phyloP scores from a whole-genome alignment of 1,284 basidiomycete species.

The Termitomyces sp. region DNA sequence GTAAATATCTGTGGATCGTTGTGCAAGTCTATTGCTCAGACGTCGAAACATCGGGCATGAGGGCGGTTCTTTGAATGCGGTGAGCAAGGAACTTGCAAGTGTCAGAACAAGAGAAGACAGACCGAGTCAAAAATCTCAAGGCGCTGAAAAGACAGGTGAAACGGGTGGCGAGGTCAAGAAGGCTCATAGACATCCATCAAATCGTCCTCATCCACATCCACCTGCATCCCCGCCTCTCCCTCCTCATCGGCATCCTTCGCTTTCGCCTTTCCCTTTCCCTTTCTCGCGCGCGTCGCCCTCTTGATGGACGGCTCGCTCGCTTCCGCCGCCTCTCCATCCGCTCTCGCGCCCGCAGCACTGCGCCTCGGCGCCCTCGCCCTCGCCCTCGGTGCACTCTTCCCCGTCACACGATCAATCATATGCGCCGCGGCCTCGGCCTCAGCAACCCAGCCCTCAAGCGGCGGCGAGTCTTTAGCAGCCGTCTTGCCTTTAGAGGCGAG shows the following conservation, averaged over 20 bases:
- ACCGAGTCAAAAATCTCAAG: too few relatives aligned
- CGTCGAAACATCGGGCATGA: too few relatives aligned
- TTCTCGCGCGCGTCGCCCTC: not conserved
- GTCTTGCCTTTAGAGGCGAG: slow-evolving; percentile 5
- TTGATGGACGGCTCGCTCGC: not conserved
- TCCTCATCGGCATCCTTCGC: not conserved
- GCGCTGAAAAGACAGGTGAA: too few relatives aligned
- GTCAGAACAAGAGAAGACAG: too few relatives aligned
- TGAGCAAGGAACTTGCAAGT: too few relatives aligned
- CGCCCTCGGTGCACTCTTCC: slow-evolving; percentile 23
- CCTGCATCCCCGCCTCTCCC: not conserved
- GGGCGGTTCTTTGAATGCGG: too few relatives aligned
- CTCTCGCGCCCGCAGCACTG: not conserved
- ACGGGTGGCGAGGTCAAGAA: too few relatives aligned
- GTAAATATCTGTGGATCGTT: too few relatives aligned
- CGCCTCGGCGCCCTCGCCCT: slow-evolving; percentile 19
- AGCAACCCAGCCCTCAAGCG: not conserved
- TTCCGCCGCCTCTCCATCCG: not conserved
- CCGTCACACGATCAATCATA: slow-evolving; percentile 31
- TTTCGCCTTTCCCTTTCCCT: not conserved
- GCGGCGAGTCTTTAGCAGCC: not conserved
- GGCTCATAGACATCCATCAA: too few relatives aligned
- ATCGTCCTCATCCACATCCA: not conserved
- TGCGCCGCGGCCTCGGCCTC: slow-evolving; percentile 11
- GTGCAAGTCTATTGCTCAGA: too few relatives aligned